Evolutionary conservation across 2,329 filamentous ascomycete genomes (phyloP).

Genomic region (Colletotrichum sansevieriae): DNA sequence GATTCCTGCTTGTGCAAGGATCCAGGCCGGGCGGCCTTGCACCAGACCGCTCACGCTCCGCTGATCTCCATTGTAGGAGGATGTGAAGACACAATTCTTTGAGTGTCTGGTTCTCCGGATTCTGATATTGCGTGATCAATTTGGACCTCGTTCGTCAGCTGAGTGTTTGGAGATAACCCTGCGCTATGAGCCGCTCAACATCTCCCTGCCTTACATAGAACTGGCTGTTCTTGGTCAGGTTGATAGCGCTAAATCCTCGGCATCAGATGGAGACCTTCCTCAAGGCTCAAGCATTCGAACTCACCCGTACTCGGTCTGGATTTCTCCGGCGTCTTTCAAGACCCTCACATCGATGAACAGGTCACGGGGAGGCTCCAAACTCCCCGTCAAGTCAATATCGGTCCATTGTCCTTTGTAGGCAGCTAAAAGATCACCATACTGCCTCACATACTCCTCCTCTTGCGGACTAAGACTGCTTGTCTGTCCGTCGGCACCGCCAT

Average conservation of each 20-base stretch:
- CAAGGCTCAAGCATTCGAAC: conserved; percentile 49
- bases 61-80: conserved; percentile 21
- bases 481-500: conserved; percentile 57
- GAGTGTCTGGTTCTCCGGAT: not conserved
- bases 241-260: conserved; percentile 78
- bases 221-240: conserved; percentile 96
- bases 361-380: conserved; percentile 92
- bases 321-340: conserved; percentile 96
- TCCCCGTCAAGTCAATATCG: conserved; percentile 94
- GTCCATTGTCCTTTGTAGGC: conserved; percentile 99
- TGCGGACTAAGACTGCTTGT: conserved; percentile 91
- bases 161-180: conserved; percentile 94
- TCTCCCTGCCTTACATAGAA: conserved; percentile 97
- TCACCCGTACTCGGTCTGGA: conserved; percentile 98
- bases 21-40: conserved; percentile 1
- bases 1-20: conserved; percentile 16
- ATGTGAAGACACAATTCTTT: conserved; percentile 22
- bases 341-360: conserved; percentile 97
- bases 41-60: conserved; percentile 9
- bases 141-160: conserved; percentile 65
- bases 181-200: conserved; percentile 92
- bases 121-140: not conserved
- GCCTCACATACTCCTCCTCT: conserved; percentile 94
- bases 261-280: conserved; percentile 36
- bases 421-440: conserved; percentile 92